Percentiles rank a stretch among this genome's conserved stretches.
These are phyloP conservation scores for Fraxinus platypoda DNA, from an alignment of 305 asterid genomes.

Conservation along the genomic window DNA sequence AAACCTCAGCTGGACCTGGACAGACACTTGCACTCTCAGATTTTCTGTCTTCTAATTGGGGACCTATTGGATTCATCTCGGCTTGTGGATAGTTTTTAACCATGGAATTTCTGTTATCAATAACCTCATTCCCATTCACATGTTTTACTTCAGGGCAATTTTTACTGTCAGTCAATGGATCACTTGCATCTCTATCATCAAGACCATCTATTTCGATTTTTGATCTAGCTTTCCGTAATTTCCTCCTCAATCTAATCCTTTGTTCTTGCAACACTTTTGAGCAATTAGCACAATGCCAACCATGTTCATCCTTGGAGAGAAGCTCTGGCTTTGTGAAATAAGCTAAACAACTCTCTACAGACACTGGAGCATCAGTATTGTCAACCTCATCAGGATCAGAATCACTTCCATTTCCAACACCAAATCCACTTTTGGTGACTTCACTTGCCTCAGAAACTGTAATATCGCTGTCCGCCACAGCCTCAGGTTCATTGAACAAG, in stretches of 20 bases:
- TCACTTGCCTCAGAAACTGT: constrained; percentile 35
- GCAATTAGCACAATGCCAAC: constrained; percentile 93
- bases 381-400: constrained; percentile 94
- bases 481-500: constrained; percentile 81
- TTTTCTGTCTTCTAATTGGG: constrained; percentile 27
- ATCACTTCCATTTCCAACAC: constrained; percentile 52
- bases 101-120: constrained; percentile 29
- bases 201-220: constrained; percentile 31
- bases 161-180: constrained; percentile 14
- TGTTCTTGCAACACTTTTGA: constrained; percentile 59
- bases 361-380: constrained; percentile 71
- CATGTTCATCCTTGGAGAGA: constrained; percentile 83
- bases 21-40: constrained; percentile 20
- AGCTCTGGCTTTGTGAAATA: constrained; percentile 71
- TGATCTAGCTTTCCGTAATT: constrained; percentile 28
- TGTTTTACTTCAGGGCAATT: constrained; percentile 1
- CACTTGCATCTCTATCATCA: constrained; percentile 27
- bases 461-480: constrained; percentile 32
- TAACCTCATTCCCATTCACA: constrained; percentile 24
- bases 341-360: constrained; percentile 85
- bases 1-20: constrained; percentile 25
- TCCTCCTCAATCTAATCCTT: constrained; percentile 37
- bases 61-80: constrained; percentile 29
- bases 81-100: constrained; percentile 26
- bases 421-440: constrained; percentile 35